Base-by-base conservation (phyloP, 2,329 filamentous ascomycete genomes). In the Boeremia lycopersici region DNA sequence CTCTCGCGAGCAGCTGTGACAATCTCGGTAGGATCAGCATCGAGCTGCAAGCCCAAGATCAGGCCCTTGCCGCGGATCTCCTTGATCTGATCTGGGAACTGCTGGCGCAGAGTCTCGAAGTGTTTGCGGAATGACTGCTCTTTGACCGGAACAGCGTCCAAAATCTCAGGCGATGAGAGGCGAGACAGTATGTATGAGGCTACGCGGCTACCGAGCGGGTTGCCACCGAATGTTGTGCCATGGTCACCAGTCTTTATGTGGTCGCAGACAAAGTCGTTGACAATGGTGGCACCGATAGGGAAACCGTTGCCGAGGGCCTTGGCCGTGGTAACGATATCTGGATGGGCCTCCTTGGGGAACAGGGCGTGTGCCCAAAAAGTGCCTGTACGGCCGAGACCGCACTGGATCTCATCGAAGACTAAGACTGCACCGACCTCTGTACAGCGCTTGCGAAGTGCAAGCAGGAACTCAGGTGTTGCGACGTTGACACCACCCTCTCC, bases 301-400 rank as follows among this genome's bases (percentile, higher is more conserved):
- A 97, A 93, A 5, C 95, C 95, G 70, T 99, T 99, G 13, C 95
- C 95, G 2, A 99, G 86, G 0, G 95, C 95, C 80, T 99, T 99
- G 53, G 95, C 95, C 0, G 90, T 93, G 12, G 93, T 97, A 60
- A 99, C 78, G 62, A 99, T 88, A 69, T 99, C 95, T 6, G 95
- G 95, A 72, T 99, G 95, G 1, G 92, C 91, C 61, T 90, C 87
- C 64, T 82, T 79, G 31, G 90, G 89, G 23, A 95, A 82, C 53
- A 82, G 81, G 10, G 82, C 82, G 71, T 99, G 93, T 0, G 95
- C 95, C 95, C 95, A 99, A 67, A 99, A 83, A 11, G 82, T 83
- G 31, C 95, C 95, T 1, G 95, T 98, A 47, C 95, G 88, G 25
- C 88, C 86, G 30, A 99, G 81, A 48, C 95, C 95, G 74, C 92